phyloP scores from a whole-genome alignment of 2,329 filamentous ascomycete species.

The Pyrenophora teres region DNA sequence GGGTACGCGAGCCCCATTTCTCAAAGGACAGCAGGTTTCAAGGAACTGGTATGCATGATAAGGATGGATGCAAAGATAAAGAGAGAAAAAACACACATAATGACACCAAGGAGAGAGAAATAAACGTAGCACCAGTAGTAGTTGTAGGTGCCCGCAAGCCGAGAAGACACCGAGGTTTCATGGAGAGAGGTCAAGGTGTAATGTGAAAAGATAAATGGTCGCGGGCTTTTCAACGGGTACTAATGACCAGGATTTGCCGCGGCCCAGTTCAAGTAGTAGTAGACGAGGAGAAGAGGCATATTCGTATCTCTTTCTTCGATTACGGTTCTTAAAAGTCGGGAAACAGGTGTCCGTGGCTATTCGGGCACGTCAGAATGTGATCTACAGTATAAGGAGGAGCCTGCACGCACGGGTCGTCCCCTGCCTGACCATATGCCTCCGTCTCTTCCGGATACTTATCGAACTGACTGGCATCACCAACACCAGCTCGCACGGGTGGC shows the following conservation, averaged over 20 bases:
- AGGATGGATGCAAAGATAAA: no score
- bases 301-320: slow-evolving; percentile 6
- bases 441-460: slow-evolving; percentile 98
- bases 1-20: no score
- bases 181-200: background rate
- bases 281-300: slow-evolving; percentile 8
- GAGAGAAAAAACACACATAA: no score
- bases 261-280: slow-evolving; percentile 4
- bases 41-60: no score
- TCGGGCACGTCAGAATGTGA: slow-evolving; percentile 39
- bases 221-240: slow-evolving; percentile 11
- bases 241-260: slow-evolving; percentile 11
- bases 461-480: slow-evolving; percentile 95
- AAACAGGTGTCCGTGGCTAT: slow-evolving; percentile 44
- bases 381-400: slow-evolving; percentile 30
- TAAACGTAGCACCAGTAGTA: no score
- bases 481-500: slow-evolving; percentile 89
- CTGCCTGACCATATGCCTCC: slow-evolving; percentile 81
- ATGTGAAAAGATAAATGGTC: background rate
- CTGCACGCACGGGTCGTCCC: slow-evolving; percentile 80
- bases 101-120: no score
- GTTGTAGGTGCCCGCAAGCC: no score
- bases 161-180: background rate
- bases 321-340: slow-evolving; percentile 36
- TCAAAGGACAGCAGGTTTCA: no score